Percentiles rank a stretch among this genome's conserved stretches.
phyloP scores from a whole-genome alignment of 331 rosid species.

The Malus hybrid region DNA sequence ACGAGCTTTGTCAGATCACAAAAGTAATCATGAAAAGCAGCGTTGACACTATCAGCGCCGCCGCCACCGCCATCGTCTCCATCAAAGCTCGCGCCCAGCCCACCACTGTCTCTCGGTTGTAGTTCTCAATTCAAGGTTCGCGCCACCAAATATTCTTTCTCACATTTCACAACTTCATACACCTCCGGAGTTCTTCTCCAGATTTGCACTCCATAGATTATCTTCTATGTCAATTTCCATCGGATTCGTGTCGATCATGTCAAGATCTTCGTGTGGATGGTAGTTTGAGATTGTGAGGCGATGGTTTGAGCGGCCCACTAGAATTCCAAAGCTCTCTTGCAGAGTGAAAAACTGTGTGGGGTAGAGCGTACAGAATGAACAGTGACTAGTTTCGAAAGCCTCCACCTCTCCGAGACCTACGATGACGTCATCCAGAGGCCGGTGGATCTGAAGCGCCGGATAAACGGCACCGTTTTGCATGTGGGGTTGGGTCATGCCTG shows the following conservation, averaged over 20 bases:
- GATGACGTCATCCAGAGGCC: conserved; percentile 63
- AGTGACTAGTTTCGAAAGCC: conserved; percentile 21
- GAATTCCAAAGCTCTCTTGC: no score
- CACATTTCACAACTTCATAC: accelerated
- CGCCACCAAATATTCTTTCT: not conserved
- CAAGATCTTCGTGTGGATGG: conserved; percentile 20
- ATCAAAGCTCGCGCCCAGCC: no score
- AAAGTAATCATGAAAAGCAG: conserved; percentile 52
- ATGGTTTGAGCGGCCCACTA: not conserved
- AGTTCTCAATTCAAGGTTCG: not conserved
- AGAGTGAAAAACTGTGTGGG: no score
- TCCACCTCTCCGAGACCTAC: conserved; percentile 32
- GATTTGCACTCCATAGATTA: not conserved
- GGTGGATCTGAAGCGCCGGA: conserved; percentile 23
- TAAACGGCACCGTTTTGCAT: conserved; percentile 32
- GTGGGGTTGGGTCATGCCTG: conserved; percentile 82
- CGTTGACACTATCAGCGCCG: conserved; percentile 82
- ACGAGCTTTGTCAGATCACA: not conserved
- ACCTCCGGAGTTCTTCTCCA: not conserved
- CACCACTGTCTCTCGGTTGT: no score
- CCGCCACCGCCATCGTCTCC: conserved; percentile 37
- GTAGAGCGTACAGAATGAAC: no score
- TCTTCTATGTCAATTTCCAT: accelerated
- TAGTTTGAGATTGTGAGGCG: not conserved
- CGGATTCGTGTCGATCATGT: conserved; percentile 9